Evolutionary conservation across 2,329 filamentous ascomycete species (phyloP), one percentile per base, ranked within the genome.

Genomic region (Lachnellula cervina): DNA sequence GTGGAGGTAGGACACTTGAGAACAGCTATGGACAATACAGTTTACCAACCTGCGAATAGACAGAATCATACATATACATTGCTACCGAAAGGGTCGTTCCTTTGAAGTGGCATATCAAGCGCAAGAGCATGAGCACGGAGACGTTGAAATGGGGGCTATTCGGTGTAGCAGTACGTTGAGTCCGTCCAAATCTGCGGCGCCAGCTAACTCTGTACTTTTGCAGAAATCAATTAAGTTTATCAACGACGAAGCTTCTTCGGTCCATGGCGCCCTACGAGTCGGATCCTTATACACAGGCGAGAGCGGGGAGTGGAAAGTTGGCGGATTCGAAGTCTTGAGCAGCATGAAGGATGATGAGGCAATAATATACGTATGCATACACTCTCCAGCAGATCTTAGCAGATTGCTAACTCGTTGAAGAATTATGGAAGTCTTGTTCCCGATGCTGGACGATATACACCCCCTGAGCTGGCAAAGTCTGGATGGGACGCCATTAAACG

Each of bases 231-330:
- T 97, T 63, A 96, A 94, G 67, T 99, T 99, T 69, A 90, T 99
- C 71, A 99, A 99, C 68, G 86, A 89, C 48, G 94, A 99, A 63
- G 94, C 92, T 3, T 80, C 87, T 2, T 97, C 92, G 0, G 88
- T 99, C 51, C 94, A 99, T 67, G 94, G 92, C 49, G 90, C 84
- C 66, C 77, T 99, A 51, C 86, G 89, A 59, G 88, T 89, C 19
- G 88, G 89, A 0, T 96, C 93, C 0, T 80, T 99, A 61, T 99
- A 92, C 72, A 94, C 90, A 4, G 91, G 90, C 58, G 93, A 97
- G 69, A 97, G 94, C 68, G 94, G 94, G 56, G 94, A 99, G 74
- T 99, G 94, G 94, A 97, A 95, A 69, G 76, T 99, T 2, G 92
- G 88, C 19, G 94, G 94, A 0, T 96, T 99, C 64, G 94, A 99